A percentile compares a stretch with the other conserved stretches of the same genome.
Conservation (phyloP, 2,329 filamentous ascomycete genomes). For the Drechslera avenae region DNA sequence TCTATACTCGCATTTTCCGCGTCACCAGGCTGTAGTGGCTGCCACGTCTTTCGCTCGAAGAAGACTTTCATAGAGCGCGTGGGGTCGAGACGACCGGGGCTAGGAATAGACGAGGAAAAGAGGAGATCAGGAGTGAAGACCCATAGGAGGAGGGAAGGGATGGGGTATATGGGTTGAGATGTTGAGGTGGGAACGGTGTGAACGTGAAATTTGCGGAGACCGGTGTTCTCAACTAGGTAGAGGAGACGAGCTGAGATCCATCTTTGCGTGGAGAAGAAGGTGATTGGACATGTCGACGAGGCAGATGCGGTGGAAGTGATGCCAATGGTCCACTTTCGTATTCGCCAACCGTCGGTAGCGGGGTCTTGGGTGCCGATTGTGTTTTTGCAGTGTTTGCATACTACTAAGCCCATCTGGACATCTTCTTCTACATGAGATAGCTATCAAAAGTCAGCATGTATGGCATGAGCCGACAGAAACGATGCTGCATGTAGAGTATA, state of each 20-base stretch:
- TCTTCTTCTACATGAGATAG: slow-evolving; percentile 7
- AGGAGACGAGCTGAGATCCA: slow-evolving; percentile 63
- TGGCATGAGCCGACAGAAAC: background rate
- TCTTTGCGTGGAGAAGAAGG: slow-evolving; percentile 37
- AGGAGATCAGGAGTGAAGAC: slow-evolving; percentile 65
- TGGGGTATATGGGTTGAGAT: slow-evolving; percentile 1
- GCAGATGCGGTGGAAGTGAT: slow-evolving; percentile 21
- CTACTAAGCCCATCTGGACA: slow-evolving; percentile 19
- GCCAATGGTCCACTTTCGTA: slow-evolving; percentile 57
- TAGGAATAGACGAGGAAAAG: slow-evolving; percentile 56
- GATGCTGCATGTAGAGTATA: background rate
- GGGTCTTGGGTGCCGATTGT: slow-evolving; percentile 51
- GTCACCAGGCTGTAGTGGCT: slow-evolving; percentile 34
- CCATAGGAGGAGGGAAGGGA: slow-evolving; percentile 56
- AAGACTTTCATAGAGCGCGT: slow-evolving; percentile 64
- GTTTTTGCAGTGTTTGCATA: slow-evolving; percentile 49
- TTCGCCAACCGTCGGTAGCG: slow-evolving; percentile 52
- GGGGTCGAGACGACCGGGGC: slow-evolving; percentile 39
- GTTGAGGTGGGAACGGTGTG: slow-evolving; percentile 31
- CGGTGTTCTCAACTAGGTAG: slow-evolving; percentile 60
- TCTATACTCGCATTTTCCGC: slow-evolving; percentile 54
- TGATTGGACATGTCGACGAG: slow-evolving; percentile 14
- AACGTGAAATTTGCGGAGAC: slow-evolving; percentile 62
- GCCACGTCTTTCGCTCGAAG: slow-evolving; percentile 50
- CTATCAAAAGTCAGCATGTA: slow-evolving; percentile 19